Conservation (phyloP, 306 rosid species). For the Glycine tomentella region DNA sequence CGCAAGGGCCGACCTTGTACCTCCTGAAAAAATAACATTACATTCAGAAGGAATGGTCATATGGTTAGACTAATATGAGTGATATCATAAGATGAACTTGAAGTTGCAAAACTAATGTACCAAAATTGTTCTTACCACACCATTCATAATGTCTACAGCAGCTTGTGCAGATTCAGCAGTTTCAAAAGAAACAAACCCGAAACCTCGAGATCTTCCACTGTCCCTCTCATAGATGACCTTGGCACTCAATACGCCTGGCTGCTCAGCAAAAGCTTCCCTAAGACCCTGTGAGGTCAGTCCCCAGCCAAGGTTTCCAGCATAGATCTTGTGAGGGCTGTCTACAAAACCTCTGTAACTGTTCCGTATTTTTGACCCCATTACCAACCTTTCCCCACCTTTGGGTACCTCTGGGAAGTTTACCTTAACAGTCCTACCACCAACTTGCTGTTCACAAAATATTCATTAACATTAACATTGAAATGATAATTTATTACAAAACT, state of each 20-base stretch:
- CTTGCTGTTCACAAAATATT: conserved; percentile 67
- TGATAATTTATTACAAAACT: conserved; percentile 17
- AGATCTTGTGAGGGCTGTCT: conserved; percentile 88
- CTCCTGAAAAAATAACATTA: conserved; percentile 61
- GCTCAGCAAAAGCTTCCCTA: conserved; percentile 76
- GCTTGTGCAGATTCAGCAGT: conserved; percentile 68
- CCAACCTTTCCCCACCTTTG: conserved; percentile 88
- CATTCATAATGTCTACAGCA: conserved; percentile 75
- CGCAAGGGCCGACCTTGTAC: conserved; percentile 80
- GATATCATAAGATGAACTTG: conserved; percentile 2
- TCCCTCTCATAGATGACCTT: conserved; percentile 82
- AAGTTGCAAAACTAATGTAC: conserved; percentile 25
- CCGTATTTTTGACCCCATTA: conserved; percentile 67
- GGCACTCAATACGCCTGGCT: conserved; percentile 85
- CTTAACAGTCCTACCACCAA: conserved; percentile 79
- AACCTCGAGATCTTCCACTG: conserved; percentile 83
- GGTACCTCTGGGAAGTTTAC: conserved; percentile 98
- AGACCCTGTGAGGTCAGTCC: conserved; percentile 75
- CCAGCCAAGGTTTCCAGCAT: conserved; percentile 97
- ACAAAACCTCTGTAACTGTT: conserved; percentile 64
- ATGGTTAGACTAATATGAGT: neutral
- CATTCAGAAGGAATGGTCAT: conserved; percentile 22
- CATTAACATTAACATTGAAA: conserved; percentile 32
- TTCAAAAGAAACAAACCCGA: conserved; percentile 84
- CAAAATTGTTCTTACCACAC: conserved; percentile 71